Evolutionary conservation across 2,329 filamentous ascomycete genomes (phyloP).

Genomic region (Cladosporium halotolerans): DNA sequence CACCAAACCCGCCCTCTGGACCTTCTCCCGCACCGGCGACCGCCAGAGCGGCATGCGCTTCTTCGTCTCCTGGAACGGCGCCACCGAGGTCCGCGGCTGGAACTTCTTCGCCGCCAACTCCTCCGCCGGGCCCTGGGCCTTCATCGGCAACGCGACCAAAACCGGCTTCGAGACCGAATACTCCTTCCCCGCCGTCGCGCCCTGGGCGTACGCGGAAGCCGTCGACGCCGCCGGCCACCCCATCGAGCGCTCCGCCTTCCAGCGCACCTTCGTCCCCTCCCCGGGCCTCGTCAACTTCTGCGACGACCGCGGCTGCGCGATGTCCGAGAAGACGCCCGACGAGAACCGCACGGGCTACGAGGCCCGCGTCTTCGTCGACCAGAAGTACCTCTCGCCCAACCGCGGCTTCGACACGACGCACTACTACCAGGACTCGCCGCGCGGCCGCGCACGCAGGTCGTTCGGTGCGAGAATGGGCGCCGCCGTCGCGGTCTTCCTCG

Average conservation of each 20-base stretch:
- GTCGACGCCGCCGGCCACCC: conserved; percentile 25
- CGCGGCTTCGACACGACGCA: conserved; percentile 29
- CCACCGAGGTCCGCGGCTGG: conserved; percentile 45
- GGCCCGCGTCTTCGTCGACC: conserved; percentile 16
- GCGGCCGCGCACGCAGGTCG: background rate
- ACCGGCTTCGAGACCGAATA: conserved; percentile 40
- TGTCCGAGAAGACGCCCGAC: conserved; percentile 20
- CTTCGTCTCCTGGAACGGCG: conserved; percentile 52
- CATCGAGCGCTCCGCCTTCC: conserved; percentile 28
- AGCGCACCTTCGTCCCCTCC: conserved; percentile 34
- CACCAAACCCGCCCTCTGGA: conserved; percentile 34
- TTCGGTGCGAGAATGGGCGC: background rate
- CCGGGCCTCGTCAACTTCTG: conserved; percentile 25
- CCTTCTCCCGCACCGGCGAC: conserved; percentile 32
- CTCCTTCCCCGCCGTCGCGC: conserved; percentile 18
- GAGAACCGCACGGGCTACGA: conserved; percentile 21
- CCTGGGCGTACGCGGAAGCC: conserved; percentile 31
- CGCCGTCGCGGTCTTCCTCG: conserved; percentile 3
- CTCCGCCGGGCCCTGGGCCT: conserved; percentile 30
- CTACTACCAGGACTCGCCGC: conserved; percentile 23
- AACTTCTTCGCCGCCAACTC: conserved; percentile 42
- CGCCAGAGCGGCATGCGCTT: conserved; percentile 30
- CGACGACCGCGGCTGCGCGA: conserved; percentile 28
- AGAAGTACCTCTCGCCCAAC: conserved; percentile 24
- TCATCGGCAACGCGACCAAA: conserved; percentile 35